phyloP scores from a whole-genome alignment of 2,329 filamentous ascomycete genomes.

The Exophiala sp. region DNA sequence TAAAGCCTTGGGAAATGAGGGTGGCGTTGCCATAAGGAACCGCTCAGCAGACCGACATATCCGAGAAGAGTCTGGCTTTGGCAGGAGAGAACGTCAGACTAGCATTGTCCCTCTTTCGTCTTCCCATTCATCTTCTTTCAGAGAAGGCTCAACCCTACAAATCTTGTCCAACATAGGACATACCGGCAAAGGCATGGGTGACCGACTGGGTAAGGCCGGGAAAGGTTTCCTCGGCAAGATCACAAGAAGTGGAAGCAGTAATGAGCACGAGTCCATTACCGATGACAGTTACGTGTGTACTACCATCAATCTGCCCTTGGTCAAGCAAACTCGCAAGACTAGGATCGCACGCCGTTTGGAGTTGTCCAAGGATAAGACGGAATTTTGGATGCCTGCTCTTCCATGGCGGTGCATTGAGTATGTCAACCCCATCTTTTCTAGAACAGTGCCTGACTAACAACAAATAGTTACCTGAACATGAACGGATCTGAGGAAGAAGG shows the following conservation, averaged over 20 bases:
- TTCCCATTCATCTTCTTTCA: conserved; percentile 52
- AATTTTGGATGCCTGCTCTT: conserved; percentile 97
- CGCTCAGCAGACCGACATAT: conserved; percentile 66
- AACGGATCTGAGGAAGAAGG: conserved; percentile 93
- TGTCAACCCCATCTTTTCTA: conserved; percentile 31
- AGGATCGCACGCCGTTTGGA: conserved; percentile 87
- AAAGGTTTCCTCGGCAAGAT: conserved; percentile 81
- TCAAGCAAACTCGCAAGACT: conserved; percentile 86
- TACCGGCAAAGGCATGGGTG: conserved; percentile 69
- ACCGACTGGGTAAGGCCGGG: conserved; percentile 66
- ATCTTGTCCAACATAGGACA: conserved; percentile 72
- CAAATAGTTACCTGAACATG: conserved; percentile 74
- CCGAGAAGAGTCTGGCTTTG: conserved; percentile 28
- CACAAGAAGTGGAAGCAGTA: conserved; percentile 65
- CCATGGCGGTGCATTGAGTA: conserved; percentile 92
- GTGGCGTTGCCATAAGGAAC: conserved; percentile 62
- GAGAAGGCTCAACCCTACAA: conserved; percentile 58
- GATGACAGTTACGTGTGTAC: conserved; percentile 81
- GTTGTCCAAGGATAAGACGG: conserved; percentile 87
- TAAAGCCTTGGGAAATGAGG: conserved; percentile 64
- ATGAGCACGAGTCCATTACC: conserved; percentile 64
- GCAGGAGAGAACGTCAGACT: conserved; percentile 17
- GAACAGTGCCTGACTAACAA: conserved; percentile 13
- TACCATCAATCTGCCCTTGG: conserved; percentile 78
- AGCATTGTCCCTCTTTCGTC: conserved; percentile 34